A percentile compares a stretch with the other conserved stretches of the same genome.
Conservation (phyloP, 169 alveolate species). For the Plasmodium malariae region DNA sequence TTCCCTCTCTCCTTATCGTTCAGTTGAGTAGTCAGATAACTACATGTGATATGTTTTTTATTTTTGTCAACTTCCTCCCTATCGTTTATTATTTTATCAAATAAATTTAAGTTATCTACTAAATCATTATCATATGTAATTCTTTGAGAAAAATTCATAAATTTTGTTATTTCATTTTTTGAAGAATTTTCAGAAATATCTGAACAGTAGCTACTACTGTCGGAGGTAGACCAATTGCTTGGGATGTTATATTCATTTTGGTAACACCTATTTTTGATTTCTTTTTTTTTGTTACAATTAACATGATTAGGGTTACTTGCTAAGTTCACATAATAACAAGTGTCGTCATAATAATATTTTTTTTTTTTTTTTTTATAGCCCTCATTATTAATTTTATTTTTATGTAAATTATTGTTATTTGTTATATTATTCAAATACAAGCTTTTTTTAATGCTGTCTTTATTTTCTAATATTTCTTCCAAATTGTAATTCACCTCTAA, state of each 20-base stretch:
- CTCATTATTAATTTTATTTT: background rate
- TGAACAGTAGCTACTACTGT: constrained; percentile 21
- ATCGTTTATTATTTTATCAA: constrained; percentile 16
- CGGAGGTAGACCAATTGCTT: background rate
- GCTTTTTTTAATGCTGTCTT: constrained; percentile 40
- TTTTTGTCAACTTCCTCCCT: background rate
- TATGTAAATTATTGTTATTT: background rate
- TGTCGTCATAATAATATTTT: constrained; percentile 19
- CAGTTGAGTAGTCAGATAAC: too few species aligned
- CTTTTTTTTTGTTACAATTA: background rate
- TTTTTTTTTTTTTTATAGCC: constrained; percentile 7
- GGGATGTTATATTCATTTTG: background rate
- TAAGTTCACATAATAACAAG: background rate
- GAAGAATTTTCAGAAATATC: constrained; percentile 16
- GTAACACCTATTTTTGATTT: background rate
- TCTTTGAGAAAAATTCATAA: constrained; percentile 58
- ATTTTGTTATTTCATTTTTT: constrained; percentile 22
- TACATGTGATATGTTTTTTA: background rate
- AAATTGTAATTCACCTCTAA: constrained; percentile 59
- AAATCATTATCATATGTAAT: constrained; percentile 47
- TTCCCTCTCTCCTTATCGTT: background rate
- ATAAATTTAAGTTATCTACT: constrained; percentile 2
- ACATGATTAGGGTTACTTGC: background rate
- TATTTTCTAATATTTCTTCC: constrained; percentile 51
- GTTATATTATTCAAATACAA: background rate